phyloP scores from a whole-genome alignment of 805 yeast genomes.

The Wickerhamiella alocasiicola region DNA sequence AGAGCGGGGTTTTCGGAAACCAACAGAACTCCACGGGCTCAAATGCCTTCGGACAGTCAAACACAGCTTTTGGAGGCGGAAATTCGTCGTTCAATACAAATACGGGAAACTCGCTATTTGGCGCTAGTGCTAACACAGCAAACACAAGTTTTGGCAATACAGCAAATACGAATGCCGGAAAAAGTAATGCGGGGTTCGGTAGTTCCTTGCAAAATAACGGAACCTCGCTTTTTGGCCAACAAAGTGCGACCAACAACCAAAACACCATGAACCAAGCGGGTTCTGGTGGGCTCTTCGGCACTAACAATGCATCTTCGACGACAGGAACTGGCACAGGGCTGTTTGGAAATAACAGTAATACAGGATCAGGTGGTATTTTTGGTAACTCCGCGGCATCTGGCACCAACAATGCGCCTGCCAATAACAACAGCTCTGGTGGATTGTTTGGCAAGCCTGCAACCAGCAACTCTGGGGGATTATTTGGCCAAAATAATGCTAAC shows the following conservation, averaged over 20 bases:
- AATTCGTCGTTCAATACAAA: slow-evolving; percentile 20
- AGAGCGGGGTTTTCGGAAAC: slow-evolving; percentile 17
- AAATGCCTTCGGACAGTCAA: slow-evolving; percentile 11
- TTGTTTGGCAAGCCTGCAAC: no score
- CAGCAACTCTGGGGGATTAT: no score
- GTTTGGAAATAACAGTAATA: slow-evolving; percentile 10
- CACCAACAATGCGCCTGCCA: not conserved
- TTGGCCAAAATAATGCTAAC: not conserved
- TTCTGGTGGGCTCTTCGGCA: slow-evolving; percentile 22
- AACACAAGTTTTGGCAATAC: slow-evolving; percentile 1
- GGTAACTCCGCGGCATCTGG: not conserved
- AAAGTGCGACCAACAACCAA: slow-evolving; percentile 23
- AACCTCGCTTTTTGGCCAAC: slow-evolving; percentile 31
- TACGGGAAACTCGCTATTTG: slow-evolving; percentile 14
- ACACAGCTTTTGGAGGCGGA: slow-evolving; percentile 13
- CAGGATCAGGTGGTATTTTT: not conserved
- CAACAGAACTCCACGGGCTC: no score
- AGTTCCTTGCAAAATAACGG: no score
- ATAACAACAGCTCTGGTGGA: no score
- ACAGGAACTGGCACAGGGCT: no score
- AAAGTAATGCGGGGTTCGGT: no score
- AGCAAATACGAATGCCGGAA: no score
- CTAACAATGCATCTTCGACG: no score
- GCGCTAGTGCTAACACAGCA: not conserved
- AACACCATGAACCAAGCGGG: not conserved